These are phyloP conservation scores for Pyricularia grisea DNA, from an alignment of 2,329 filamentous ascomycete species.

Conservation along the genomic window DNA sequence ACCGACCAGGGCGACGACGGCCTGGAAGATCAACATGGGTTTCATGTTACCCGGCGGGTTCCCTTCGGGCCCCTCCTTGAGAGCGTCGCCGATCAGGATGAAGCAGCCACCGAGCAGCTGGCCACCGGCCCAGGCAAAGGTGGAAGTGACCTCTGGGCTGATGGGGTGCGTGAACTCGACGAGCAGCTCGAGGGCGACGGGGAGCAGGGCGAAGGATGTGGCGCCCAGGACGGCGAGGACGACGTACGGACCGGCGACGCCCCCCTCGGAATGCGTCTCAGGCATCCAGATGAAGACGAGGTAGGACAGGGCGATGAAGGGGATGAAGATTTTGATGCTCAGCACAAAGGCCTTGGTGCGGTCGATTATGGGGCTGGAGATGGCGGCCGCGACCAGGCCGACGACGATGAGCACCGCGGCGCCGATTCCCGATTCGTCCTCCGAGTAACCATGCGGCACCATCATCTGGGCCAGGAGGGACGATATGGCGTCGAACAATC, in stretches of 20 bases:
- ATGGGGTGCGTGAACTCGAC: conserved; percentile 83
- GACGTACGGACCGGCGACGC: conserved; percentile 60
- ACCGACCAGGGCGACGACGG: conserved; percentile 55
- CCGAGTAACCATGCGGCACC: conserved; percentile 71
- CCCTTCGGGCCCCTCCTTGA: conserved; percentile 45
- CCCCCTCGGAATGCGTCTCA: conserved; percentile 35
- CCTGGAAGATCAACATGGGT: conserved; percentile 67
- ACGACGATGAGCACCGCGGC: conserved; percentile 85
- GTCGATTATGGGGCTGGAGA: conserved; percentile 76
- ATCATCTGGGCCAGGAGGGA: conserved; percentile 87
- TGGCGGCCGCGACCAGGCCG: conserved; percentile 67
- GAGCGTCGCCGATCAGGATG: conserved; percentile 70
- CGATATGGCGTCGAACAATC: conserved; percentile 88
- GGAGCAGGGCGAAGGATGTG: conserved; percentile 69
- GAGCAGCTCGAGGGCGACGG: conserved; percentile 77
- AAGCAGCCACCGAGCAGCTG: conserved; percentile 81
- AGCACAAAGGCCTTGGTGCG: conserved; percentile 70
- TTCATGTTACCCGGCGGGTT: conserved; percentile 64
- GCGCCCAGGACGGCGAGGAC: conserved; percentile 72
- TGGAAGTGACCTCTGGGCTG: conserved; percentile 74
- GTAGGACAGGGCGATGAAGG: conserved; percentile 64
- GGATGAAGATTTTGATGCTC: conserved; percentile 65
- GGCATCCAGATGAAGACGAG: conserved; percentile 78
- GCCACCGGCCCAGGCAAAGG: conserved; percentile 76
- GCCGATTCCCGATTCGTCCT: conserved; percentile 79